A percentile compares a stretch with the other conserved stretches of the same genome.
phyloP scores from a whole-genome alignment of 352 stramenopile species.

The Phytophthora lateralis region DNA sequence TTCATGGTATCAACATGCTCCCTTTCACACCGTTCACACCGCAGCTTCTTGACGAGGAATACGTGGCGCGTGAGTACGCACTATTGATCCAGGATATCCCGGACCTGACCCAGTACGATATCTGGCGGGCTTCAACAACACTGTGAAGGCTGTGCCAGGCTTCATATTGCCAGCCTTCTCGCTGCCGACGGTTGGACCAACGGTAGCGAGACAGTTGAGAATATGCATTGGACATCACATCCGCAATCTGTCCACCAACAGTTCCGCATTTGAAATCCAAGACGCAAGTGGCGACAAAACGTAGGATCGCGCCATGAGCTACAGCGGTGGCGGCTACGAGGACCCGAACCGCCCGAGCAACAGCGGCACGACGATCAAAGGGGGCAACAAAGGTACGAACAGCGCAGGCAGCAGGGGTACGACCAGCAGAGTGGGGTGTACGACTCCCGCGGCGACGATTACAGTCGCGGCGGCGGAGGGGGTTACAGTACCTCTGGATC shows the following conservation, averaged over 20 bases:
- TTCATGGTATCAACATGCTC: slow-evolving; percentile 88
- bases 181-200: too few species aligned
- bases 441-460: slow-evolving; percentile 28
- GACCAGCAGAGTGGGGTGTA: slow-evolving; percentile 30
- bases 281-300: too few species aligned
- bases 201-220: too few species aligned
- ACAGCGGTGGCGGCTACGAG: slow-evolving; percentile 28
- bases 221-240: too few species aligned
- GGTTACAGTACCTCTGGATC: slow-evolving; percentile 26
- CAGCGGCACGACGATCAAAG: slow-evolving; percentile 13
- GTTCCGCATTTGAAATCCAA: too few species aligned
- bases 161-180: too few species aligned
- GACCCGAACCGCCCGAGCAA: slow-evolving; percentile 28
- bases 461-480: slow-evolving; percentile 30
- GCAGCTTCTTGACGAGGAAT: slow-evolving; percentile 63
- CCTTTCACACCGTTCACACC: slow-evolving; percentile 79
- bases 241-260: too few species aligned
- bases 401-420: slow-evolving; percentile 32
- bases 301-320: too few species aligned
- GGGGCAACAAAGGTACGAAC: slow-evolving; percentile 24
- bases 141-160: slow-evolving; percentile 44
- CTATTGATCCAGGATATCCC: slow-evolving; percentile 54
- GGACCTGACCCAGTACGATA: slow-evolving; percentile 45
- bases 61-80: slow-evolving; percentile 60
- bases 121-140: slow-evolving; percentile 73